Evolutionary conservation across 306 rosid genomes (phyloP).

Genomic region (Quercus alba): DNA sequence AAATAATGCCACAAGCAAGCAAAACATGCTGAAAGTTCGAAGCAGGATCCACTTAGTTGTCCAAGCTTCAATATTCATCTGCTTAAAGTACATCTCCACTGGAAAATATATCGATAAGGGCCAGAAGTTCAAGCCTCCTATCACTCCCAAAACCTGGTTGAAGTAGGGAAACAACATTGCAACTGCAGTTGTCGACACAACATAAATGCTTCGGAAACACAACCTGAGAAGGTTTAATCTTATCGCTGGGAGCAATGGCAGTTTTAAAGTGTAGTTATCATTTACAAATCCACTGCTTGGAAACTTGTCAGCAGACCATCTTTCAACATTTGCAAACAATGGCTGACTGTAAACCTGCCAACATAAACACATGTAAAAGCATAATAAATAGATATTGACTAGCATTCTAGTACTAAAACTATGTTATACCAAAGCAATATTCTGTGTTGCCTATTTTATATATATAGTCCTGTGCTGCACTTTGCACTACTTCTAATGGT

Average conservation of each 20-base stretch:
- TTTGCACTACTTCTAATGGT: no score
- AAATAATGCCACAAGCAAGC: constrained; percentile 45
- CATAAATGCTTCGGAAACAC: constrained; percentile 51
- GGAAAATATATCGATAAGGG: constrained; percentile 65
- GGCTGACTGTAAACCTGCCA: constrained; percentile 72
- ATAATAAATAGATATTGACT: background rate
- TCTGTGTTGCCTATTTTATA: background rate
- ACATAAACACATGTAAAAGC: background rate
- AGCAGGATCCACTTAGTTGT: constrained; percentile 54
- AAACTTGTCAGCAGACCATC: constrained; percentile 37
- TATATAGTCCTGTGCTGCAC: no score
- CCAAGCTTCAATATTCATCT: constrained; percentile 42
- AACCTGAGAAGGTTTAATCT: constrained; percentile 41
- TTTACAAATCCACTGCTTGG: constrained; percentile 43
- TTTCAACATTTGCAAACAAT: constrained; percentile 55
- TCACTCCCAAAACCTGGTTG: constrained; percentile 66
- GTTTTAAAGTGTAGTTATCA: constrained; percentile 27
- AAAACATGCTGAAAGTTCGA: constrained; percentile 37
- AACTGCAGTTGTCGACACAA: constrained; percentile 43
- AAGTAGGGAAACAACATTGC: constrained; percentile 68
- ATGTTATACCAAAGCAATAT: background rate
- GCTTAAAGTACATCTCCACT: constrained; percentile 66
- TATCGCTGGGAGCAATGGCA: constrained; percentile 40
- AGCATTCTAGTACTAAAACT: no score
- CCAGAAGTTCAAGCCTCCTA: constrained; percentile 60